Evolutionary conservation across 352 stramenopile genomes (phyloP).

Genomic region (Paralagenidium karlingii): DNA sequence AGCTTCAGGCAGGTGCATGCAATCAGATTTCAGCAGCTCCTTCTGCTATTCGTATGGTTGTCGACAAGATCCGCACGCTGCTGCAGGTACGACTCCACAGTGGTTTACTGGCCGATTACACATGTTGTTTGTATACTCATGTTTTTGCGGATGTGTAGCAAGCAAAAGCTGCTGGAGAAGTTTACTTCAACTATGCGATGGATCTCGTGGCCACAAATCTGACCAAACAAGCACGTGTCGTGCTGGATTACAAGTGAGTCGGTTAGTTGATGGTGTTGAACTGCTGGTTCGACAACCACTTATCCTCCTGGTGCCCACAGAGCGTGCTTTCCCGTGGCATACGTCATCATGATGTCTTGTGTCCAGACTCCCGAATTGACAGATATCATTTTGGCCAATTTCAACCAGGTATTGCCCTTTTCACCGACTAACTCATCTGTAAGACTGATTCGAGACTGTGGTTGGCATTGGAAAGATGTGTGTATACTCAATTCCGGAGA

Average conservation of each 20-base stretch:
- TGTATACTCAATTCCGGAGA: slow-evolving; percentile 59
- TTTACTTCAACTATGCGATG: slow-evolving; percentile 59
- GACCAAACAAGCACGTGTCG: slow-evolving; percentile 46
- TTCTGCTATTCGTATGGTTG: slow-evolving; percentile 43
- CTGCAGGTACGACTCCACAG: slow-evolving; percentile 19
- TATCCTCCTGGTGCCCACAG: slow-evolving; percentile 8
- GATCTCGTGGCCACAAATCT: slow-evolving; percentile 58
- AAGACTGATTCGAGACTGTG: too few relatives aligned
- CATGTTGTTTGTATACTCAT: not conserved
- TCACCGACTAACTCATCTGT: too few relatives aligned
- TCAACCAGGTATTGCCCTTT: too few relatives aligned
- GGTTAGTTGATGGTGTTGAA: not conserved
- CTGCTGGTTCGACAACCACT: not conserved
- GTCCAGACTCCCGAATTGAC: slow-evolving; percentile 57
- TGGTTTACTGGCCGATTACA: not conserved
- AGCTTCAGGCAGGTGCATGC: slow-evolving; percentile 51
- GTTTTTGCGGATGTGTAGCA: slow-evolving; percentile 14
- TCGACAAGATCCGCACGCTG: slow-evolving; percentile 53
- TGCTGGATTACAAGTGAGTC: slow-evolving; percentile 68
- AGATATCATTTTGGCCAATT: slow-evolving; percentile 54
- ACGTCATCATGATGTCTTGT: slow-evolving; percentile 71
- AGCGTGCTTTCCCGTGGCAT: slow-evolving; percentile 49
- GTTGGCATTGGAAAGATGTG: too few relatives aligned
- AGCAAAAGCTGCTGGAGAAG: slow-evolving; percentile 30
- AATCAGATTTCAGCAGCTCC: slow-evolving; percentile 69